phyloP scores from a whole-genome alignment of 208 protist genomes.

The Lotmaria passim region DNA sequence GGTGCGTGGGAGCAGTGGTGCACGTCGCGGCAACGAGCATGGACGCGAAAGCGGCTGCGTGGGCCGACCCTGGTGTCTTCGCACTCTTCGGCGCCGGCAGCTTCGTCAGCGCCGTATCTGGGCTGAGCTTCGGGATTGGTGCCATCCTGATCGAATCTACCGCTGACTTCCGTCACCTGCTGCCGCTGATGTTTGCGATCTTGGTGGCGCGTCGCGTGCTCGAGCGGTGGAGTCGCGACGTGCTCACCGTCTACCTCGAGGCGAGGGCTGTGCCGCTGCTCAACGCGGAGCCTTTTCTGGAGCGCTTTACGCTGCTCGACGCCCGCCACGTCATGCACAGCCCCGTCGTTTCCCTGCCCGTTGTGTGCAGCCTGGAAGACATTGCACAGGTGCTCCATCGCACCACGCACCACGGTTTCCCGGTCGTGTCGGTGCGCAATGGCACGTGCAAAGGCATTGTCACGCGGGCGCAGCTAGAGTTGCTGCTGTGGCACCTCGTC shows the following conservation, averaged over 20 bases:
- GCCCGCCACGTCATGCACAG: constrained; percentile 52
- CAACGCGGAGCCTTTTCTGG: constrained; percentile 48
- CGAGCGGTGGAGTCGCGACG: constrained; percentile 44
- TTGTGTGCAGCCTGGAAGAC: constrained; percentile 41
- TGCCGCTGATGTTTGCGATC: constrained; percentile 65
- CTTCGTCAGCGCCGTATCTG: constrained; percentile 53
- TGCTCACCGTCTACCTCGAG: constrained; percentile 50
- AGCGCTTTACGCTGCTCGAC: constrained; percentile 52
- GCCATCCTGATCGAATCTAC: constrained; percentile 59
- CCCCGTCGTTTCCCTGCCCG: constrained; percentile 40
- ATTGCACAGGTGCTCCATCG: constrained; percentile 35
- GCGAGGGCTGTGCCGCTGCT: constrained; percentile 51
- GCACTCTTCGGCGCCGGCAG: constrained; percentile 67
- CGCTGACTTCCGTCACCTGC: constrained; percentile 53
- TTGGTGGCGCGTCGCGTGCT: constrained; percentile 47
- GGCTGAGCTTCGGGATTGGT: constrained; percentile 54
- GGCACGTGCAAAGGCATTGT: constrained; percentile 60
- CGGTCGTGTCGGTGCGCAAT: constrained; percentile 53
- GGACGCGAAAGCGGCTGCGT: constrained; percentile 15
- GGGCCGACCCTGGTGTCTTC: constrained; percentile 61
- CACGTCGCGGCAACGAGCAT: background rate
- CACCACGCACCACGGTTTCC: constrained; percentile 56
- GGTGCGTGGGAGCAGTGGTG: constrained; percentile 35
- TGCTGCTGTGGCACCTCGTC: constrained; percentile 59
- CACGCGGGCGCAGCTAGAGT: constrained; percentile 42